Base-by-base conservation (phyloP, 2,329 filamentous ascomycete genomes). In the Juglanconis oblonga region DNA sequence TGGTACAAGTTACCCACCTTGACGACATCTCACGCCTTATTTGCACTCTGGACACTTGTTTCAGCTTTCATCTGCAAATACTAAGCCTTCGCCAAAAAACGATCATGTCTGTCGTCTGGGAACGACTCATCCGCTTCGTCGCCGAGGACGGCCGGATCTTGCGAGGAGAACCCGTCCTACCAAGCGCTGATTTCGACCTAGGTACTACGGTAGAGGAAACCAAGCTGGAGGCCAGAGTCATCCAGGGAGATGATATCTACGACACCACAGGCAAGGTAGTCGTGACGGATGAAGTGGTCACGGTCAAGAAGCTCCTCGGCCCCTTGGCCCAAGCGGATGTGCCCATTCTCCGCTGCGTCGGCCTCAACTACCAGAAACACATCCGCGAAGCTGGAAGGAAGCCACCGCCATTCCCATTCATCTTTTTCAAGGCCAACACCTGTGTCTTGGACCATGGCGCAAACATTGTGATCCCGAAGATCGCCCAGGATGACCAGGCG, bases 301-400 rank as follows among this genome's bases (percentile, higher is more conserved):
- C 75, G 0, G 83, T 87, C 6, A 80, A 83, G 66, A 73, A 72
- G 55, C 68, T 87, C 0, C 74, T 87, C 0, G 80, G 81, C 0
- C 84, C 83, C 0, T 68, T 87, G 36, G 74, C 77, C 0, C 70
- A 69, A 9, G 69, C 71, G 2, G 81, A 86, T 54, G 80, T 86
- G 0, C 80, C 82, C 0, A 83, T 85, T 48, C 66, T 87, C 3
- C 72, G 83, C 24, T 87, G 84, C 64, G 78, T 86, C 11, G 85
- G 84, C 0, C 67, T 87, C 33, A 87, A 87, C 65, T 87, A 86
- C 65, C 77, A 78, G 44, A 85, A 81, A 56, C 84, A 87, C 65
- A 82, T 84, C 65, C 73, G 75, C 40, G 81, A 85, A 70, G 79
- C 79, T 5, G 77, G 77, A 3, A 75, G 80, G 14, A 80, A 75